Evolutionary conservation across 169 alveolate genomes (phyloP).

Genomic region (Amoebophrya sp.): DNA sequence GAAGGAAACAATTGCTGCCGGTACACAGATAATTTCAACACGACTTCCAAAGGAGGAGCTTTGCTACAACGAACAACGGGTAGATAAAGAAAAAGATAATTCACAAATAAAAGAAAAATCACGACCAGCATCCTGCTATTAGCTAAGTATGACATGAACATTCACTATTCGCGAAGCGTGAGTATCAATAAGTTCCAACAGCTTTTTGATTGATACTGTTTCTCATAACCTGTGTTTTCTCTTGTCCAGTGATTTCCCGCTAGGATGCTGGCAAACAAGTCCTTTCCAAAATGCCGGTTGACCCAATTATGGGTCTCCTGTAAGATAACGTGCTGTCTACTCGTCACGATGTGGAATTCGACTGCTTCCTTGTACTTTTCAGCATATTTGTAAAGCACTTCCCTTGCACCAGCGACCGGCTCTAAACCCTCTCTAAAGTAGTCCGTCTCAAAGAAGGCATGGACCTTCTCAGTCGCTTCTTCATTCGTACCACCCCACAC

Average conservation of each 20-base stretch:
- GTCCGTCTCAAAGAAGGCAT: constrained; percentile 17
- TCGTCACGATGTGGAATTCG: neutral
- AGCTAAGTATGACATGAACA: too few relatives aligned
- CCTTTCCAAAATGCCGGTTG: neutral
- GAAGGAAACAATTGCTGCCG: too few relatives aligned
- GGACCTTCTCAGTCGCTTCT: neutral
- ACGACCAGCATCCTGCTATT: too few relatives aligned
- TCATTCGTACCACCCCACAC: constrained; percentile 28
- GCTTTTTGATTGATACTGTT: too few relatives aligned
- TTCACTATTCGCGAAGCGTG: too few relatives aligned
- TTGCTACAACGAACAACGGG: too few relatives aligned
- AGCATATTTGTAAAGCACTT: neutral
- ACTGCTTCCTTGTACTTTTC: neutral
- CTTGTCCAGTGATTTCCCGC: neutral
- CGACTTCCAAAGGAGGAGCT: too few relatives aligned
- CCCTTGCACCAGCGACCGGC: neutral
- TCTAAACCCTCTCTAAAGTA: neutral
- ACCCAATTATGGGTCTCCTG: neutral
- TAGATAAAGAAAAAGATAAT: too few relatives aligned
- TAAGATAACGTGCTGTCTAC: neutral
- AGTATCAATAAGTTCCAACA: too few relatives aligned
- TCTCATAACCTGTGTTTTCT: neutral
- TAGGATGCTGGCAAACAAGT: neutral
- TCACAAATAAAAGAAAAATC: too few relatives aligned
- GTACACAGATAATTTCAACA: too few relatives aligned